Evolutionary conservation across 2,329 filamentous ascomycete species (phyloP).

Genomic region (Sporothrix phasma): DNA sequence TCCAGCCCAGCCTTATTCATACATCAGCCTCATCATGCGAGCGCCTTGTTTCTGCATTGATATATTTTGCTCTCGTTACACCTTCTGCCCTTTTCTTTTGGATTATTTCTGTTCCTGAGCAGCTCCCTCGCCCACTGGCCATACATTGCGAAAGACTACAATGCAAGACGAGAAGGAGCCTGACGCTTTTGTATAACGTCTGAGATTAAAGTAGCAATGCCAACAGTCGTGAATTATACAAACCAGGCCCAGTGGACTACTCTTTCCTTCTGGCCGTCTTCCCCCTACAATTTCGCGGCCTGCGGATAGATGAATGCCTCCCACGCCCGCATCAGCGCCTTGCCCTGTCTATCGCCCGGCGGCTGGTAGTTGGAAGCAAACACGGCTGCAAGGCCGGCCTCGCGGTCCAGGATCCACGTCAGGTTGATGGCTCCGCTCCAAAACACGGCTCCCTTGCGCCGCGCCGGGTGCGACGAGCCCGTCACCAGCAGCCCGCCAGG

Average conservation of each 20-base stretch:
- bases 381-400: slow-evolving; percentile 31
- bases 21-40: neutral
- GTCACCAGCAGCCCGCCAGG: slow-evolving; percentile 33
- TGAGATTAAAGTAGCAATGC: neutral
- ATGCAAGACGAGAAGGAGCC: neutral
- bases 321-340: slow-evolving; percentile 28
- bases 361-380: slow-evolving; percentile 35
- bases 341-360: slow-evolving; percentile 29
- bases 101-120: neutral
- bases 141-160: neutral
- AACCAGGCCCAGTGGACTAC: no score
- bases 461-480: slow-evolving; percentile 28
- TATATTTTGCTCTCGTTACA: neutral
- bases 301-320: slow-evolving; percentile 32
- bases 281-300: slow-evolving; percentile 9
- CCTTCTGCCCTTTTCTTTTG: neutral
- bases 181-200: neutral
- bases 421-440: slow-evolving; percentile 39
- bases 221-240: neutral
- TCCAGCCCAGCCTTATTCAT: neutral
- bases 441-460: slow-evolving; percentile 30
- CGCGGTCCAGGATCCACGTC: slow-evolving; percentile 33
- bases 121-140: no score
- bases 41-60: neutral
- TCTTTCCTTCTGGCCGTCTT: neutral